Base-by-base conservation (phyloP, 352 stramenopile genomes). In the Phytophthora uliginosa region DNA sequence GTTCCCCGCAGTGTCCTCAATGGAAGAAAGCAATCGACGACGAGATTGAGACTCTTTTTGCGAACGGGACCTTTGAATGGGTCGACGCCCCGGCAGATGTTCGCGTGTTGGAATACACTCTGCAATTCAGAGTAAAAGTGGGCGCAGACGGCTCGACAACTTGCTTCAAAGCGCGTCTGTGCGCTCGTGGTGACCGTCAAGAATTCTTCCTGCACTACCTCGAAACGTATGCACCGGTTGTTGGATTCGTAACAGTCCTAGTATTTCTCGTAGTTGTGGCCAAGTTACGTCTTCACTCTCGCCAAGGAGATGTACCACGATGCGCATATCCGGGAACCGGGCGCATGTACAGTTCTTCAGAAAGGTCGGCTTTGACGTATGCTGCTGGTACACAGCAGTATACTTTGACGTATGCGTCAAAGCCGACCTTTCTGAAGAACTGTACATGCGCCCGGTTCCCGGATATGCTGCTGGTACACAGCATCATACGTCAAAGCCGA, bases 401-500 rank as follows among this genome's bases (percentile, higher is more conserved):
- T n/a, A n/a, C n/a, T n/a, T n/a, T n/a, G n/a, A n/a, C n/a, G n/a
- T n/a, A n/a, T n/a, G n/a, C n/a, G n/a, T n/a, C n/a, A n/a, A n/a
- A n/a, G n/a, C n/a, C n/a, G n/a, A n/a, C n/a, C n/a, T n/a, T n/a
- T n/a, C n/a, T n/a, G n/a, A n/a, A n/a, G n/a, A n/a, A n/a, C n/a
- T n/a, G n/a, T n/a, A n/a, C n/a, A n/a, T n/a, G n/a, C n/a, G n/a
- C n/a, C n/a, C n/a, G n/a, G n/a, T n/a, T n/a, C n/a, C n/a, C n/a
- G n/a, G n/a, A n/a, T n/a, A n/a, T n/a, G n/a, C n/a, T n/a, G n/a
- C n/a, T n/a, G n/a, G n/a, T n/a, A n/a, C n/a, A n/a, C n/a, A n/a
- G 38, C 62, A 12, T 52, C 52, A 12, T 66, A 66, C n/a, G 18
- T 69, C 5, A 62, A 62, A 20, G 62, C 62, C 0, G 5, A 17